phyloP scores from a whole-genome alignment of 768 basidiomycete species.

The Pleurotus sapidus region DNA sequence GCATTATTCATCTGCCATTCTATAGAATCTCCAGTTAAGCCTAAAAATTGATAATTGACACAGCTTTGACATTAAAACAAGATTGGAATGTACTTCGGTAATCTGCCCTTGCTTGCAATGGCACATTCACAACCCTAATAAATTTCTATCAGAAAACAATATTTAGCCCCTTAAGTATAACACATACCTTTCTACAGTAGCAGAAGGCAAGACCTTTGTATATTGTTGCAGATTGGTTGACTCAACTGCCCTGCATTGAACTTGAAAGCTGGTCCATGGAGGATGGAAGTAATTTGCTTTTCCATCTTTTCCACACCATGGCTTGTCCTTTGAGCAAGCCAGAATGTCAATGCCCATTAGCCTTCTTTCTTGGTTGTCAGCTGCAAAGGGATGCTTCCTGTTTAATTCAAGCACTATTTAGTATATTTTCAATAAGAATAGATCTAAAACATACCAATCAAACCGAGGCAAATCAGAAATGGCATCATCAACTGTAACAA shows the following conservation, averaged over 20 bases:
- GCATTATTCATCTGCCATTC: constrained; percentile 67
- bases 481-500: constrained; percentile 67
- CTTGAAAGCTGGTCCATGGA: constrained; percentile 44
- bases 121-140: constrained; percentile 57
- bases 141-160: background rate
- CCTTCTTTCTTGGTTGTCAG: too few species aligned
- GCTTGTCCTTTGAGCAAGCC: constrained; percentile 25
- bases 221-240: constrained; percentile 64
- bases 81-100: constrained; percentile 48
- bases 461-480: constrained; percentile 71
- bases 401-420: too few species aligned
- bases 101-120: constrained; percentile 55
- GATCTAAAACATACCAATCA: constrained; percentile 54
- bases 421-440: too few species aligned
- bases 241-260: constrained; percentile 37
- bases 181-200: constrained; percentile 57
- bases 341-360: constrained; percentile 28
- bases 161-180: background rate
- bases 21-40: constrained; percentile 37
- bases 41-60: constrained; percentile 23
- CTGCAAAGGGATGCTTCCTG: too few species aligned
- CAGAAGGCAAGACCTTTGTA: constrained; percentile 49
- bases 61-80: background rate
- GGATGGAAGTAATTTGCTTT: constrained; percentile 27
- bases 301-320: constrained; percentile 35